A percentile compares a stretch with the other conserved stretches of the same genome.
Evolutionary conservation across 805 yeast genomes (phyloP).

Genomic region (Torulaspora indica): DNA sequence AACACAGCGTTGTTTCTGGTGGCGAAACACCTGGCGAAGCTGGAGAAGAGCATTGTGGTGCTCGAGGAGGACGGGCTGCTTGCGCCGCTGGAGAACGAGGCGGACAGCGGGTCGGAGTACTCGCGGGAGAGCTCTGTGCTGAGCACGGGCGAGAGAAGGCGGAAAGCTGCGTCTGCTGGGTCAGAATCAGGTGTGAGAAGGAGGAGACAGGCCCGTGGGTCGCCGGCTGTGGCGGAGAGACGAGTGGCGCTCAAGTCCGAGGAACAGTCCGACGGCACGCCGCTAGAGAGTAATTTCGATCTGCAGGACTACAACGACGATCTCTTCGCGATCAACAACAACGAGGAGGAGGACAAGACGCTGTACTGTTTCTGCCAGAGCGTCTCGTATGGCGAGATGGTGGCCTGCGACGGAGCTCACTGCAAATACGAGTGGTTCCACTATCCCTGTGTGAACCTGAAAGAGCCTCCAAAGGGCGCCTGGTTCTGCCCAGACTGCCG

Average conservation of each 20-base stretch:
- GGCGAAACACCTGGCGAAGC: slow-evolving; percentile 63
- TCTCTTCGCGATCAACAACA: slow-evolving; percentile 32
- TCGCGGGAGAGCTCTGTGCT: slow-evolving; percentile 32
- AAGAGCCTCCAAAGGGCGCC: slow-evolving; percentile 82
- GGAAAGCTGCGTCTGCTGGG: slow-evolving; percentile 20
- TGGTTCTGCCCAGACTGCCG: slow-evolving; percentile 93
- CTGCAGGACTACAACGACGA: slow-evolving; percentile 33
- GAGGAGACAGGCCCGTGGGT: slow-evolving; percentile 21
- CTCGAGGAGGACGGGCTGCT: slow-evolving; percentile 78
- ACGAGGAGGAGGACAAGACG: slow-evolving; percentile 58
- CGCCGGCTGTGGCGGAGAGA: slow-evolving; percentile 9
- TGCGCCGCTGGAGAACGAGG: slow-evolving; percentile 47
- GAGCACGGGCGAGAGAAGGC: slow-evolving; percentile 22
- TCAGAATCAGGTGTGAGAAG: slow-evolving; percentile 18
- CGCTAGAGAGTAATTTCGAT: slow-evolving; percentile 19
- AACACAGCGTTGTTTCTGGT: slow-evolving; percentile 78
- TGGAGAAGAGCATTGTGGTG: slow-evolving; percentile 71
- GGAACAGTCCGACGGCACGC: slow-evolving; percentile 5
- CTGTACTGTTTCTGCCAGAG: slow-evolving; percentile 89
- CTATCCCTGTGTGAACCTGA: slow-evolving; percentile 87
- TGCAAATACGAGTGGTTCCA: slow-evolving; percentile 96
- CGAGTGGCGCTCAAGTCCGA: slow-evolving; percentile 5
- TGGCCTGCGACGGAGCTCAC: slow-evolving; percentile 87
- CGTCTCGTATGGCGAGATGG: slow-evolving; percentile 93
- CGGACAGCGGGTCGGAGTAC: slow-evolving; percentile 25